Evolutionary conservation across 176 grass and related monocot genomes (phyloP), one percentile per base, ranked within the genome.

Genomic region (Typha latifolia): DNA sequence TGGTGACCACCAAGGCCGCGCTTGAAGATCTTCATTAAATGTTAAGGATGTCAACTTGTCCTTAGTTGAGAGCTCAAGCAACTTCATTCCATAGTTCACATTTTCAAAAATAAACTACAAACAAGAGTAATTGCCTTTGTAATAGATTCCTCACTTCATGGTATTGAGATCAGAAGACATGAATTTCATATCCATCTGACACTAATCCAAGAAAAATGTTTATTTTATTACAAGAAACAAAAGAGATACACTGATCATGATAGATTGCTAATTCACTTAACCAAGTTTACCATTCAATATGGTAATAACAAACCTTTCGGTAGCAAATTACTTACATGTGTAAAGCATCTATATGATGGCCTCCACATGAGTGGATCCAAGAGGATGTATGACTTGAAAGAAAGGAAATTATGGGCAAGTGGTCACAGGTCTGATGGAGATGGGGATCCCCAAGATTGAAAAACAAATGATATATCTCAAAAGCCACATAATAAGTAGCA

Each of bases 1-100:
- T 59, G 89, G 86, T 19, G 89, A 82, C 95, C 95, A 99, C 95
- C 86, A 99, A 73, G 95, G 95, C 12, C 95, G 79, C 63, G 84
- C 69, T 49, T 99, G 73, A 72, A 84, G 68, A 85, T 94, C 86
- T 90, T 84, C 86, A 81, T 93, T 99, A 67, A 84, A 90, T 49
- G 86, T 87, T 64, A 90, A 76, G 24, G 67, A 75, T 74, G 81
- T 78, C 79, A 99, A 55, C 65, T 69, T 93, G 48, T 99, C 80
- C 22, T 82, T 75, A 68, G 73, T 86, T 77, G 89, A 84, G 64
- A 90, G 55, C 34, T 90, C 84, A 87, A 99, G 86, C 47, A 86
- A 86, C 61, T 80, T 81, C 55, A 62, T 48, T 52, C 95, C 95
- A 65, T 87, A 64, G 69, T 76, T 85, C 57, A 72, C 73, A 63